A percentile compares a stretch with the other conserved stretches of the same genome.
Evolutionary conservation across 2,329 filamentous ascomycete species (phyloP).

Genomic region (Stachybotrys chlorohalonatus): DNA sequence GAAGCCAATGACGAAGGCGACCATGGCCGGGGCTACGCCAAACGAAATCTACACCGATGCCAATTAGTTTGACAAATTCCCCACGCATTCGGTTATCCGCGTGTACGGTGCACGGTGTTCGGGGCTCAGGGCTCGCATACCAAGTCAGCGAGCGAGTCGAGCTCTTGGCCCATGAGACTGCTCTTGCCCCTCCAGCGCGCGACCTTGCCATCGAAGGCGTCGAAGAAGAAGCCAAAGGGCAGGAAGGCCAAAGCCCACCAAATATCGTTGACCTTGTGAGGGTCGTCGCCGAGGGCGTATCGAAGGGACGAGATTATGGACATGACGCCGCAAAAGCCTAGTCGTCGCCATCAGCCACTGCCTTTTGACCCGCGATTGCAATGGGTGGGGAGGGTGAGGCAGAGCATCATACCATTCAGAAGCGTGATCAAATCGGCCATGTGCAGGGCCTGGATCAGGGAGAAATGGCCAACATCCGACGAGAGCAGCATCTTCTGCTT

Average conservation of each 20-base stretch:
- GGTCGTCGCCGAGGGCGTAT: slow-evolving; percentile 68
- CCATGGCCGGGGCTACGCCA: slow-evolving; percentile 78
- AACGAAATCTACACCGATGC: slow-evolving; percentile 68
- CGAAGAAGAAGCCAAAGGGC: slow-evolving; percentile 91
- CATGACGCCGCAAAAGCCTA: slow-evolving; percentile 80
- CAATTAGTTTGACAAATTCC: background rate
- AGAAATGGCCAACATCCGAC: slow-evolving; percentile 65
- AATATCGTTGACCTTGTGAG: slow-evolving; percentile 56
- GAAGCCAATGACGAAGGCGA: slow-evolving; percentile 82
- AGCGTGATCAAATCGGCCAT: slow-evolving; percentile 79
- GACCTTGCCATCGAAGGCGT: slow-evolving; percentile 96
- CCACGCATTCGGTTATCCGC: background rate
- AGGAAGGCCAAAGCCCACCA: slow-evolving; percentile 81
- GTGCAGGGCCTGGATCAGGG: slow-evolving; percentile 59
- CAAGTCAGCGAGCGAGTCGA: slow-evolving; percentile 91
- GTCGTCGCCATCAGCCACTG: background rate
- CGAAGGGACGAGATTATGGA: slow-evolving; percentile 92
- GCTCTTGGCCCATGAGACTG: slow-evolving; percentile 93
- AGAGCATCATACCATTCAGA: slow-evolving; percentile 52
- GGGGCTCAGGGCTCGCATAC: slow-evolving; percentile 38
- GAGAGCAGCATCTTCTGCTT: slow-evolving; percentile 70
- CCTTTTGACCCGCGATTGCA: too few relatives aligned
- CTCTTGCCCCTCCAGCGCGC: slow-evolving; percentile 96
- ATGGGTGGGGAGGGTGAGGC: background rate
- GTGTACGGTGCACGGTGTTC: background rate